Evolutionary conservation across 805 yeast genomes (phyloP), one percentile per base, ranked within the genome.

Genomic region (Saturnispora hagleri): DNA sequence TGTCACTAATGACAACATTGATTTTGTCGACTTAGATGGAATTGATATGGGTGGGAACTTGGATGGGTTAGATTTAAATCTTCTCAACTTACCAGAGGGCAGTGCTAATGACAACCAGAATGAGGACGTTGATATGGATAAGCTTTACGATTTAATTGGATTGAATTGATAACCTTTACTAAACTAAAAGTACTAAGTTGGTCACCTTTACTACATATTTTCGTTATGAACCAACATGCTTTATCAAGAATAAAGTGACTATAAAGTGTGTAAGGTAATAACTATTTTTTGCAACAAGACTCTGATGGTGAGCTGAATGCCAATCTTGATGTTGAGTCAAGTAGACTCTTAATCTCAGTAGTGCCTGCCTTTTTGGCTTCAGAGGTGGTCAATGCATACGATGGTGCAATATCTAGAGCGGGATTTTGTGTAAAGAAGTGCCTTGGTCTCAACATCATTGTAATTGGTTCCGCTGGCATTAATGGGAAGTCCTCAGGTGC

Each of bases 401-500:
- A 80, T 52, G 91, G 90, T 59, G 75, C 78, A 54, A 86, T 78
- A 61, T 86, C 93, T 58, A 86, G 73, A 49, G 79, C 84, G 33
- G 95, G 93, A 68, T 85, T 86, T 66, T 82, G 86, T 45, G 74
- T 69, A 75, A 86, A 86, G 73, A 86, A 81, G 69, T 86, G 81
- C 66, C 91, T 76, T 60, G 93, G 93, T 68, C 90, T 79, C 65
- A 86, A 72, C 71, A 82, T 72, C 59, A 86, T 72, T 54, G 84
- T 79, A 61, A 86, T 82, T 62, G 88, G 85, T 70, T 86, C 95
- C 47, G 89, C 84, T 46, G 93, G 93, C 93, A 86, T 86, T 57
- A 86, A 78, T 52, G 93, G 93, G 83, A 85, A 86, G 68, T 86
- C 95, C 72, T 86, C 93, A 54, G 93, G 91, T 13, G 90, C 83